A percentile compares a stretch with the other conserved stretches of the same genome.
Conservation (phyloP, 2,329 filamentous ascomycete species). For the Raffaelea albimanens region DNA sequence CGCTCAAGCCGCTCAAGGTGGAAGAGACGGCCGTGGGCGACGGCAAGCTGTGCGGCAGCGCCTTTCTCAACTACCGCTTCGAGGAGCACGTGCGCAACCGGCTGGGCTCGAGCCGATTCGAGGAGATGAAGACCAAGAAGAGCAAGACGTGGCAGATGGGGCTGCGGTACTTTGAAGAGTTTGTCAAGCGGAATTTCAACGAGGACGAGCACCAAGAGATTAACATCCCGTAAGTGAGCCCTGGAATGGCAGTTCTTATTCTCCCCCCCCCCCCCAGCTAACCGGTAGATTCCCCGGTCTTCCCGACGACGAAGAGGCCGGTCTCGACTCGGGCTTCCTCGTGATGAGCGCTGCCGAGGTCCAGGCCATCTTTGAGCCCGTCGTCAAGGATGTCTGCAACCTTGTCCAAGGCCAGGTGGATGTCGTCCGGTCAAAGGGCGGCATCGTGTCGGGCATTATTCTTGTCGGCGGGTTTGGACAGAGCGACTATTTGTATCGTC, state of each 20-base stretch:
- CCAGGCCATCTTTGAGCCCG: conserved; percentile 66
- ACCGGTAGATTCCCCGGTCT: conserved; percentile 55
- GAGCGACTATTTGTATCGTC: conserved; percentile 65
- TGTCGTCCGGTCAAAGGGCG: conserved; percentile 49
- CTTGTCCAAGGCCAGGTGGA: conserved; percentile 60
- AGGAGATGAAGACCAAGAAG: conserved; percentile 69
- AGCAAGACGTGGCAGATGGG: conserved; percentile 74
- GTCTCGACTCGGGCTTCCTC: conserved; percentile 67
- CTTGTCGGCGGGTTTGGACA: conserved; percentile 76
- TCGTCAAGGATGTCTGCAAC: conserved; percentile 61
- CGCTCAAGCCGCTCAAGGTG: conserved; percentile 59
- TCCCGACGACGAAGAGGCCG: conserved; percentile 65
- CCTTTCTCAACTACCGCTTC: conserved; percentile 72
- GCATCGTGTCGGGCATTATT: conserved; percentile 63
- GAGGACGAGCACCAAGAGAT: conserved; percentile 69
- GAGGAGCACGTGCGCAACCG: conserved; percentile 64
- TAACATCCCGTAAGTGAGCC: conserved; percentile 54
- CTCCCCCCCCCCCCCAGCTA: no score
- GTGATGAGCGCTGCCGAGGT: conserved; percentile 61
- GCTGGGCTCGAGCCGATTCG: conserved; percentile 57
- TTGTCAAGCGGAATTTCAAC: conserved; percentile 76
- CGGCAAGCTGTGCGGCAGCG: conserved; percentile 67
- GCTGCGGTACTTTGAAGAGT: conserved; percentile 72
- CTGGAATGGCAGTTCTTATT: no score
- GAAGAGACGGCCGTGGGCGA: conserved; percentile 75